Percentiles rank a stretch among this genome's conserved stretches.
Evolutionary conservation across 257 asterid species (phyloP).

Genomic region (Solanum verrucosum): DNA sequence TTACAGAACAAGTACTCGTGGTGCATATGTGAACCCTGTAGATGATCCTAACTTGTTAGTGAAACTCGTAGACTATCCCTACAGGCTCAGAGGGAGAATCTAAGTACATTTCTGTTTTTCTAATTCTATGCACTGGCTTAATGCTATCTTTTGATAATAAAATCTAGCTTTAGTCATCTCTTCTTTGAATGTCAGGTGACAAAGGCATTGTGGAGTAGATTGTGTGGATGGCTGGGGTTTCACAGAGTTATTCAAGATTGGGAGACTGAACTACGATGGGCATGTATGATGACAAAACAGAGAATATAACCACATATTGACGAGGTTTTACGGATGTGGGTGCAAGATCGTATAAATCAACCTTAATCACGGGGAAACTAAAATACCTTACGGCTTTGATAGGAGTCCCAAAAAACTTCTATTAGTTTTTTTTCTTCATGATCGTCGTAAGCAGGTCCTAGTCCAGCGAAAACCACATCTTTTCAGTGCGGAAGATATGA

Average conservation of each 20-base stretch:
- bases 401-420: slow-evolving; percentile 47
- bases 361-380: not conserved
- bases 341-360: not conserved
- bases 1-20: not conserved
- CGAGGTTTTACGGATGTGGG: not conserved
- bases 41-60: not conserved
- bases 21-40: not conserved
- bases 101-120: too few relatives aligned
- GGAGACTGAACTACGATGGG: too few relatives aligned
- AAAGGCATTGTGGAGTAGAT: too few relatives aligned
- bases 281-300: not conserved
- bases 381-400: slow-evolving; percentile 45
- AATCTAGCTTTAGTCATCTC: too few relatives aligned
- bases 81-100: too few relatives aligned
- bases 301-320: not conserved
- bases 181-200: too few relatives aligned
- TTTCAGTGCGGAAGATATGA: slow-evolving; percentile 60
- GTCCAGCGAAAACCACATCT: slow-evolving; percentile 63
- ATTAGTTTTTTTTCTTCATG: slow-evolving; percentile 37
- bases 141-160: too few relatives aligned
- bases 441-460: slow-evolving; percentile 34
- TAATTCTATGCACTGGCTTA: too few relatives aligned
- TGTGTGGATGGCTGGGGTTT: too few relatives aligned
- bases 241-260: too few relatives aligned
- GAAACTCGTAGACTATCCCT: not conserved